Conservation (phyloP, 2,329 filamentous ascomycete species). For the Colletotrichum gigasporum region DNA sequence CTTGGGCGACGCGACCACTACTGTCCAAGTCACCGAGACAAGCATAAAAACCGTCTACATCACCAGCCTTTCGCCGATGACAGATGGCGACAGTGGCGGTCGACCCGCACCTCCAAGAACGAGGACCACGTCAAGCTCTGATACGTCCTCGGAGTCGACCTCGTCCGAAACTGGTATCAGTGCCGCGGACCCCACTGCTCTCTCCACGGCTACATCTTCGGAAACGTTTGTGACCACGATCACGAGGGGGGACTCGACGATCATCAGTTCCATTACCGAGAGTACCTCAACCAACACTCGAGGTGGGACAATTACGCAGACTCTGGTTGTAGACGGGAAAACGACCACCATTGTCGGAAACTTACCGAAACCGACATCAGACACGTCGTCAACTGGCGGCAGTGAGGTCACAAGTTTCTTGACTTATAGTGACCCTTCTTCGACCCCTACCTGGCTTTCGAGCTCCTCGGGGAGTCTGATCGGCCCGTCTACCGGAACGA, state of each 20-base stretch:
- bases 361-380: background rate
- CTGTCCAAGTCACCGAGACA: conserved; percentile 16
- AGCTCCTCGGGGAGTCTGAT: background rate
- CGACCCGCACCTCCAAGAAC: background rate
- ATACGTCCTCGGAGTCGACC: background rate
- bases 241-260: background rate
- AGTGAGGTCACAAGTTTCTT: no score
- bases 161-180: no score
- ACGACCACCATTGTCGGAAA: background rate
- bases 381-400: no score
- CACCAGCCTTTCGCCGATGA: background rate
- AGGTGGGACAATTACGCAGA: background rate
- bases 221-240: background rate
- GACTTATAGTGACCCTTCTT: no score
- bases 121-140: no score
- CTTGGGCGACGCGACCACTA: background rate
- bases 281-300: background rate
- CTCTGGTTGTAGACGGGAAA: background rate
- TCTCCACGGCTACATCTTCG: no score
- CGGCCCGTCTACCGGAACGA: background rate
- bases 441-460: background rate
- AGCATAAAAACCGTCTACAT: conserved; percentile 4
- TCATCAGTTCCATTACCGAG: background rate
- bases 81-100: background rate
- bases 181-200: no score